Evolutionary conservation across 1,284 basidiomycete genomes (phyloP), one percentile per base, ranked within the genome.

Genomic region (Heterobasidion parviporum): DNA sequence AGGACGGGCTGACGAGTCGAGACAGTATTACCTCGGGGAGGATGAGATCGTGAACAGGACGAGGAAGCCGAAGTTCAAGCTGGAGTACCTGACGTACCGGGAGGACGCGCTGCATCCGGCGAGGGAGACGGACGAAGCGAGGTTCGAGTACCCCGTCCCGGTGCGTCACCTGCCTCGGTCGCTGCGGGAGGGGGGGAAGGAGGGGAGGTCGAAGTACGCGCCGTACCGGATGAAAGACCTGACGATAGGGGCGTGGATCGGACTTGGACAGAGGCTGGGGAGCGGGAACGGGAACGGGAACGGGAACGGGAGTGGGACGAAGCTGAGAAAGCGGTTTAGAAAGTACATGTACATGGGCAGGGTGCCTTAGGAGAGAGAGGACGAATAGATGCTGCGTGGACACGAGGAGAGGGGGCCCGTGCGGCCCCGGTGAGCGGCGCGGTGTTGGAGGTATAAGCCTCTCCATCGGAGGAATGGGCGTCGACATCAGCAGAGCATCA

Each of bases 51-150:
- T 79, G 18, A 80, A 81, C 66, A 72, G 79, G 62, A 73, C 67
- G 46, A 68, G 76, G n/a, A 64, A 73, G 55, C 89, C 89, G 4
- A 71, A 75, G 62, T 92, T 81, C 74, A 77, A 84, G 70, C 73
- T 94, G 59, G 91, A 94, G 69, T 94, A 94, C 68, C 65, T 87
- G 68, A 94, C 91, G 50, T 87, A 82, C 67, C 68, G 70, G 49
- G 64, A 73, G 15, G 63, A 67, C 50, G 65, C 67, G 47, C 70
- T 79, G 45, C 70, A 78, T 50, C 38, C 38, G n/a, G 71, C 69
- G 15, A 62, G 56, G 14, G 56, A 59, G 57, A 68, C 58, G 50
- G 64, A 61, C 59, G 71, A 65, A 54, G 62, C 59, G 57, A 60
- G 63, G 56, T 75, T 76, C 60, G 59, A 60, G 47, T 77, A 78